Conservation (phyloP, 2,329 filamentous ascomycete species). For the Piedraia hortae region DNA sequence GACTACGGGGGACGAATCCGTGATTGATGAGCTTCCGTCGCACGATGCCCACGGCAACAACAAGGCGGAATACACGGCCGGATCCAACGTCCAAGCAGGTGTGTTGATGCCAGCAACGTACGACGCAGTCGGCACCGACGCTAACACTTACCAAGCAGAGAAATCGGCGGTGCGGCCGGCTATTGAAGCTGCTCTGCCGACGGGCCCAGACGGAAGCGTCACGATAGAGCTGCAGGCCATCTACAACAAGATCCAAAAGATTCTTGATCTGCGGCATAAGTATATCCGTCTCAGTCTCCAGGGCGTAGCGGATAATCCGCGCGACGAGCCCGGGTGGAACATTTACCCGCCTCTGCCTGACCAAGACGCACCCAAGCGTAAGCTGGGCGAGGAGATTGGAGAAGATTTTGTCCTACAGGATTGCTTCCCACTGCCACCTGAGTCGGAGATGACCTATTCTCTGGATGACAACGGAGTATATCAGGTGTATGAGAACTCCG, state of each 20-base stretch:
- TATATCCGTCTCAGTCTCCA: slow-evolving; percentile 74
- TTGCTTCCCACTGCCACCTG: slow-evolving; percentile 41
- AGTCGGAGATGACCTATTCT: slow-evolving; percentile 44
- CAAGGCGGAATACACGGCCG: slow-evolving; percentile 17
- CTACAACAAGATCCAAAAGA: slow-evolving; percentile 67
- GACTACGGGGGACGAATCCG: slow-evolving; percentile 19
- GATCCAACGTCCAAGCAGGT: slow-evolving; percentile 8
- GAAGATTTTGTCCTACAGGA: slow-evolving; percentile 75
- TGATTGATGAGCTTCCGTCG: too few relatives aligned
- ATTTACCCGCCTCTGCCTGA: slow-evolving; percentile 83
- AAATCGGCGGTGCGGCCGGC: slow-evolving; percentile 21
- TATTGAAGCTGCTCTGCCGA: slow-evolving; percentile 24
- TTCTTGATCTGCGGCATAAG: slow-evolving; percentile 67
- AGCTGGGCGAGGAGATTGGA: slow-evolving; percentile 71
- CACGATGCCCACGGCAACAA: slow-evolving; percentile 11
- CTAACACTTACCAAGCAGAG: slow-evolving; percentile 16
- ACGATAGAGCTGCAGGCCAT: slow-evolving; percentile 63
- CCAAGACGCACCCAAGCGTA: slow-evolving; percentile 23
- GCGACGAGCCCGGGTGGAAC: slow-evolving; percentile 54
- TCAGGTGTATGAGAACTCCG: slow-evolving; percentile 57
- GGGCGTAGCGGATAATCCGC: slow-evolving; percentile 58
- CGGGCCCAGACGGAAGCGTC: slow-evolving; percentile 49
- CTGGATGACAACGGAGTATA: slow-evolving; percentile 70
- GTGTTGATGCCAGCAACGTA: slow-evolving; percentile 1
- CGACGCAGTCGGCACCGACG: neutral